Percentiles rank a stretch among this genome's conserved stretches.
These are phyloP conservation scores for Amanita brunnescens DNA, from an alignment of 768 basidiomycete species.

Conservation along the genomic window DNA sequence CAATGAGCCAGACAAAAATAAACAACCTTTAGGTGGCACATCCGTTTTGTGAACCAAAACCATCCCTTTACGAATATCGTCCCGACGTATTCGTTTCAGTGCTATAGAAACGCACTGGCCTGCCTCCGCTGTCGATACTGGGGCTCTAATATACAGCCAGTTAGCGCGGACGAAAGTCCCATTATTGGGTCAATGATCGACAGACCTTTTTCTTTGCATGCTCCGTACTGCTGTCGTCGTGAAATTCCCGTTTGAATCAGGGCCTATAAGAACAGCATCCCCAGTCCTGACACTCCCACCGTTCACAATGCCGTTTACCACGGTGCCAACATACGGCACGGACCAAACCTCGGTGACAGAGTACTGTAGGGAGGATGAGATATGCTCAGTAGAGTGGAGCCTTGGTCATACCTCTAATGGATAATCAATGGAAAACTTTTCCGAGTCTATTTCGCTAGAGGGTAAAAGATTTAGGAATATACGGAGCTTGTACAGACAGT, in stretches of 20 bases:
- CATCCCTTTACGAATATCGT: slow-evolving; percentile 89
- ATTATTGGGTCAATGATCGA: slow-evolving; percentile 2
- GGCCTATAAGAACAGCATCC: slow-evolving; percentile 78
- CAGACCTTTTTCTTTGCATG: slow-evolving; percentile 88
- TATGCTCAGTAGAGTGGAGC: background rate
- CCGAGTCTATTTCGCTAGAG: slow-evolving; percentile 75
- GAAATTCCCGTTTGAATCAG: slow-evolving; percentile 89
- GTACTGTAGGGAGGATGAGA: slow-evolving; percentile 37
- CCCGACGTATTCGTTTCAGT: slow-evolving; percentile 77
- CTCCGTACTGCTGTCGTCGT: slow-evolving; percentile 72
- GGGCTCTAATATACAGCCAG: slow-evolving; percentile 47
- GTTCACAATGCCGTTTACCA: slow-evolving; percentile 79
- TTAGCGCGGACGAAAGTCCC: background rate
- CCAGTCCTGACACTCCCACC: slow-evolving; percentile 68
- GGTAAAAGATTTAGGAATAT: slow-evolving; percentile 88
- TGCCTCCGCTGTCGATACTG: slow-evolving; percentile 81
- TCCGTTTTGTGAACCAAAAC: slow-evolving; percentile 81
- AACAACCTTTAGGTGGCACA: slow-evolving; percentile 59
- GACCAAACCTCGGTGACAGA: slow-evolving; percentile 86
- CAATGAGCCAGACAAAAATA: background rate
- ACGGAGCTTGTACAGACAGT: slow-evolving; percentile 43
- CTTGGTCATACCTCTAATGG: slow-evolving; percentile 56
- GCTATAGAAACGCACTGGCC: slow-evolving; percentile 95
- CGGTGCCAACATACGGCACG: slow-evolving; percentile 79
- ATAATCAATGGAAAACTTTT: slow-evolving; percentile 72